These are phyloP conservation scores for Podospora appendiculata DNA, from an alignment of 495 filamentous ascomycete species.

Conservation along the genomic window DNA sequence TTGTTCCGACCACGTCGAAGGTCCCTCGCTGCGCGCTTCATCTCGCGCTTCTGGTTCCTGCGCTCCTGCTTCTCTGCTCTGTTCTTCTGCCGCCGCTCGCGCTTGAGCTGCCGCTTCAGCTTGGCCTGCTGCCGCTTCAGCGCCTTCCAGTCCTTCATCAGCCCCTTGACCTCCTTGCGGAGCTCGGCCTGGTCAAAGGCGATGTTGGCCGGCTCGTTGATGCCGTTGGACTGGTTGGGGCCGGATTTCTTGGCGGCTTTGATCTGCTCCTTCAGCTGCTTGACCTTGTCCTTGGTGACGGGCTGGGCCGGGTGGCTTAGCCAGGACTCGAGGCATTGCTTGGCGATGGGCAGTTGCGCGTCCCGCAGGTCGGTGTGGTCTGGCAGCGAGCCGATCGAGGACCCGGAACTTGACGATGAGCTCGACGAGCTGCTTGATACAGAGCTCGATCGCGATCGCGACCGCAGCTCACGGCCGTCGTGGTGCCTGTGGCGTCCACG, in stretches of 20 bases:
- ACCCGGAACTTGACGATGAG: slow-evolving; percentile 17
- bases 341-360: slow-evolving; percentile 30
- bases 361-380: slow-evolving; percentile 37
- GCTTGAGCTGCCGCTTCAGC: slow-evolving; percentile 13
- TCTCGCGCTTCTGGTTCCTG: slow-evolving; percentile 15
- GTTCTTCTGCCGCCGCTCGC: slow-evolving; percentile 16
- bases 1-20: neutral
- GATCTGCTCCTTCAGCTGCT: slow-evolving; percentile 26
- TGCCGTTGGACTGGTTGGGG: slow-evolving; percentile 3
- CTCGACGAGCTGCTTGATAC: slow-evolving; percentile 9
- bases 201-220: slow-evolving; percentile 5
- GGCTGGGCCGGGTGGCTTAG: slow-evolving; percentile 34
- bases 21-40: slow-evolving; percentile 16
- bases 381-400: slow-evolving; percentile 37
- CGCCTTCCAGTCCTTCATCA: slow-evolving; percentile 31
- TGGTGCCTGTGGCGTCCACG: slow-evolving; percentile 4
- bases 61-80: slow-evolving; percentile 25
- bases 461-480: neutral
- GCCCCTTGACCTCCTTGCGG: slow-evolving; percentile 28
- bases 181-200: slow-evolving; percentile 19
- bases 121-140: slow-evolving; percentile 34
- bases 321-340: slow-evolving; percentile 29
- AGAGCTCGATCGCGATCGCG: slow-evolving; percentile 10
- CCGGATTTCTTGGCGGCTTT: slow-evolving; percentile 25
- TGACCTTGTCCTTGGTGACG: slow-evolving; percentile 34